Base-by-base conservation (phyloP, 208 protist species). In the Acanthamoeba lenticulata region DNA sequence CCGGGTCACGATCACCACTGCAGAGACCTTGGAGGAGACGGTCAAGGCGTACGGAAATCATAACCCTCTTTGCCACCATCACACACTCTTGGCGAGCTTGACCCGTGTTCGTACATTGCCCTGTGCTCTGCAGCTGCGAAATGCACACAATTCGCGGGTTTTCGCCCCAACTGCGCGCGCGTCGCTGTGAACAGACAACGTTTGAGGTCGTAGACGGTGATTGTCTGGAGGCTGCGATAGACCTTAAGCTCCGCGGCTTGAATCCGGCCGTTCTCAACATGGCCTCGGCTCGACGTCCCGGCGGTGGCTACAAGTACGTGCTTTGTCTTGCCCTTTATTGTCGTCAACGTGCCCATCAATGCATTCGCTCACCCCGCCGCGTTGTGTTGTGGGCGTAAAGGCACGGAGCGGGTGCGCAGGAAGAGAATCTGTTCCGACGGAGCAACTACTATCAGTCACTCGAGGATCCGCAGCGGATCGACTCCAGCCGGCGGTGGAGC, bases 211-310 rank as follows among this genome's bases (percentile, higher is more conserved):
- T 74, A 24, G 29, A 74, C 4, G 47, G 49, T 36, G 85, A 91
- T 49, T 91, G 85, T 72, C n/a, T 91, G 0, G 85, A 91, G 47
- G 52, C 60, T 1, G 85, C 55, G 0, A 62, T 91, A 19, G 9
- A 49, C 27, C 44, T 91, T 0, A 91, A 91, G 42, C 38, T 52
- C 34, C 7, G 52, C 5, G 85, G 85, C 17, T 2, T 91, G 17
- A 91, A 91, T 42, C 55, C 57, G 24, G 85, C 85, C 7, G 85
- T 91, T 15, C 85, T 91, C 21, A 91, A 91, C 55, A 91, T 91
- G 85, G 85, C 85, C 36, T 91, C 85, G 0, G 47, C 17, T 32
- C 9, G 34, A 9, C 85, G 42, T 3, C 85, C 85, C 1, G 45
- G 85, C 36, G 85, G 85, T 1, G 85, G 85, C 57, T 91, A 91